Conservation (phyloP, 345 rosid genomes). For the Ceriops zippeliana region DNA sequence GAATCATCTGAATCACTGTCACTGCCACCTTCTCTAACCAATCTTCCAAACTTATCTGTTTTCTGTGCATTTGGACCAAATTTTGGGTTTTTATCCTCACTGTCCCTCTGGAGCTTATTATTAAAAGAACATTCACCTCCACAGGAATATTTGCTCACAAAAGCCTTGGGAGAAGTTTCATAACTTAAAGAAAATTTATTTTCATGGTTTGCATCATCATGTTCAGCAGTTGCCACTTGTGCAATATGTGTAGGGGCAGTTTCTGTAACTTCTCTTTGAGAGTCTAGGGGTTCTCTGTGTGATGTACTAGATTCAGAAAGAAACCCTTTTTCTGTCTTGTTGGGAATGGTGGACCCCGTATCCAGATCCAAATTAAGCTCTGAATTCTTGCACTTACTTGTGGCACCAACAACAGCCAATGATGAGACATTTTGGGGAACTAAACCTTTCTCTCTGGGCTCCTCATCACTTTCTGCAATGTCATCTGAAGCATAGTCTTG, state of each 20-base stretch:
- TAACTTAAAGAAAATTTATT: constrained; percentile 9
- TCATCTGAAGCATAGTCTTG: constrained; percentile 53
- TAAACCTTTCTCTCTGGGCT: constrained; percentile 10
- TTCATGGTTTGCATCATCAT: constrained; percentile 13
- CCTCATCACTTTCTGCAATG: constrained; percentile 32
- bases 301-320: constrained; percentile 16
- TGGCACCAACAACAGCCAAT: constrained; percentile 20
- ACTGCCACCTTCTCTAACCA: constrained; percentile 48
- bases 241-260: constrained; percentile 13
- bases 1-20: constrained; percentile 60
- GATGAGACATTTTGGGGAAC: constrained; percentile 9
- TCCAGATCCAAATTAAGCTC: constrained; percentile 16
- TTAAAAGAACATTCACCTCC: constrained; percentile 20
- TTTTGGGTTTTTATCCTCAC: constrained; percentile 21
- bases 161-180: constrained; percentile 22
- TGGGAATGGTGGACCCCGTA: constrained; percentile 5
- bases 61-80: constrained; percentile 30
- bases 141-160: constrained; percentile 16
- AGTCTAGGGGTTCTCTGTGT: constrained; percentile 10
- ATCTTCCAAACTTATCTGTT: constrained; percentile 60
- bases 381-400: constrained; percentile 9
- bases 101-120: constrained; percentile 27
- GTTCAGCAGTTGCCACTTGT: constrained; percentile 16
- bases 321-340: constrained; percentile 20
- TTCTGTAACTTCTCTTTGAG: constrained; percentile 18